Conservation (phyloP, 148 eudicot genomes). For the Drosera capensis region DNA sequence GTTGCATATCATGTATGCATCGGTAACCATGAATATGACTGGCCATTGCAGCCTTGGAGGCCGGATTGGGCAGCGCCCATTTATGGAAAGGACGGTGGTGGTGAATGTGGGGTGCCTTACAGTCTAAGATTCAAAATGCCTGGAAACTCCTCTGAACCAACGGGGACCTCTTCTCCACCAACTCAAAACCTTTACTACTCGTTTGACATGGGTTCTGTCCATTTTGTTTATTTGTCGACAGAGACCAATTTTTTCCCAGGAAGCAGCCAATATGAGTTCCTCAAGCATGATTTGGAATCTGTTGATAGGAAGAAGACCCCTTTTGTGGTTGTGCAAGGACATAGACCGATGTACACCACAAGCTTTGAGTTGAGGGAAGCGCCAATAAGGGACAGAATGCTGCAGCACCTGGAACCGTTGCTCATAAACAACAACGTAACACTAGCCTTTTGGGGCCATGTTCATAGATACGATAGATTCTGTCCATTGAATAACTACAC, state of each 20-base stretch:
- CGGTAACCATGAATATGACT: slow-evolving; percentile 94
- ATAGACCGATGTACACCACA: slow-evolving; percentile 95
- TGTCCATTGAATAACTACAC: slow-evolving; percentile 77
- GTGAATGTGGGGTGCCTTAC: slow-evolving; percentile 99
- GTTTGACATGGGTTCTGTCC: slow-evolving; percentile 56
- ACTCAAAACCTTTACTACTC: slow-evolving; percentile 85
- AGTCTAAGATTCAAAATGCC: slow-evolving; percentile 91
- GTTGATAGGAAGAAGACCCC: slow-evolving; percentile 73
- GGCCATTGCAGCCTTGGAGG: slow-evolving; percentile 90
- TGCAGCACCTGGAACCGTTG: slow-evolving; percentile 60
- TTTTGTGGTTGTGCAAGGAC: slow-evolving; percentile 90
- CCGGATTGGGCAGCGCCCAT: slow-evolving; percentile 65
- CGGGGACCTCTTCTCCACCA: slow-evolving; percentile 66
- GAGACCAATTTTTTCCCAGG: slow-evolving; percentile 84
- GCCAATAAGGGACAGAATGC: slow-evolving; percentile 41
- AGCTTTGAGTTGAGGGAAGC: slow-evolving; percentile 50
- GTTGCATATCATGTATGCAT: slow-evolving; percentile 89
- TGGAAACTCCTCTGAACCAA: slow-evolving; percentile 69
- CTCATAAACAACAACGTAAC: slow-evolving; percentile 75
- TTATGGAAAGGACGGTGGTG: slow-evolving; percentile 66
- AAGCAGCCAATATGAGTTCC: slow-evolving; percentile 62
- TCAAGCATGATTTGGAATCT: slow-evolving; percentile 68
- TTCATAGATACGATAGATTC: slow-evolving; percentile 89
- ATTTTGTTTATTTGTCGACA: slow-evolving; percentile 79
- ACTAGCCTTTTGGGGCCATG: slow-evolving; percentile 95